These are phyloP conservation scores for Xylariomycetidae sp. DNA, from an alignment of 2,329 filamentous ascomycete genomes.

Conservation along the genomic window DNA sequence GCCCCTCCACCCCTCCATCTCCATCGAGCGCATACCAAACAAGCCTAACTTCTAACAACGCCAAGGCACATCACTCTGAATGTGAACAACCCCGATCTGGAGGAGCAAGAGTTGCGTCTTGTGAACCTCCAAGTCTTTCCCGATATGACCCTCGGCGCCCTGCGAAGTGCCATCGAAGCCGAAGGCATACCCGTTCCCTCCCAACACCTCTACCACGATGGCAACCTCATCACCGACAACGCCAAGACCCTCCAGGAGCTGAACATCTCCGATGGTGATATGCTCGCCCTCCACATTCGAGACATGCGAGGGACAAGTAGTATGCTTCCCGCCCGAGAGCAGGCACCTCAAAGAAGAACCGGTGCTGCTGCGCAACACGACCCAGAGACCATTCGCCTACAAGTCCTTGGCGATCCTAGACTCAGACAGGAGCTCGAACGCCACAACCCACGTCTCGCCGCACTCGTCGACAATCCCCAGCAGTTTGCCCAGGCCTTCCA, in stretches of 20 bases:
- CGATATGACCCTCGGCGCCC: slow-evolving; percentile 71
- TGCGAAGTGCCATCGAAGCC: slow-evolving; percentile 84
- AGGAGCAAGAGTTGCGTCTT: slow-evolving; percentile 55
- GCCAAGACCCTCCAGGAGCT: slow-evolving; percentile 76
- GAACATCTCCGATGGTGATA: slow-evolving; percentile 80
- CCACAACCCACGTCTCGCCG: slow-evolving; percentile 71
- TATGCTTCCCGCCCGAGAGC: slow-evolving; percentile 26
- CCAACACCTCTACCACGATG: slow-evolving; percentile 89
- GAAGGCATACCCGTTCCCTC: slow-evolving; percentile 69
- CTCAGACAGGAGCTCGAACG: slow-evolving; percentile 66
- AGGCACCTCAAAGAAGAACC: slow-evolving; percentile 24
- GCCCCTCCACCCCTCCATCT: no score
- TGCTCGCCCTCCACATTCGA: slow-evolving; percentile 81
- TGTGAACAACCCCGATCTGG: slow-evolving; percentile 62
- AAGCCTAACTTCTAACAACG: no score
- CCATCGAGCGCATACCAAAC: no score
- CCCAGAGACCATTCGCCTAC: slow-evolving; percentile 76
- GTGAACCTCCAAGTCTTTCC: slow-evolving; percentile 65
- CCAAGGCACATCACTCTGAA: slow-evolving; percentile 75
- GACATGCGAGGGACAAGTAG: slow-evolving; percentile 52
- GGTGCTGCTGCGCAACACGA: slow-evolving; percentile 46
- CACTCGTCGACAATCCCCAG: slow-evolving; percentile 68
- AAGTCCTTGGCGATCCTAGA: slow-evolving; percentile 73
- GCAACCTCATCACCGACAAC: slow-evolving; percentile 72
- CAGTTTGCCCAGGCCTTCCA: slow-evolving; percentile 71